These are phyloP conservation scores for Fraxinus cuspidata DNA, from an alignment of 257 asterid genomes.

Conservation along the genomic window DNA sequence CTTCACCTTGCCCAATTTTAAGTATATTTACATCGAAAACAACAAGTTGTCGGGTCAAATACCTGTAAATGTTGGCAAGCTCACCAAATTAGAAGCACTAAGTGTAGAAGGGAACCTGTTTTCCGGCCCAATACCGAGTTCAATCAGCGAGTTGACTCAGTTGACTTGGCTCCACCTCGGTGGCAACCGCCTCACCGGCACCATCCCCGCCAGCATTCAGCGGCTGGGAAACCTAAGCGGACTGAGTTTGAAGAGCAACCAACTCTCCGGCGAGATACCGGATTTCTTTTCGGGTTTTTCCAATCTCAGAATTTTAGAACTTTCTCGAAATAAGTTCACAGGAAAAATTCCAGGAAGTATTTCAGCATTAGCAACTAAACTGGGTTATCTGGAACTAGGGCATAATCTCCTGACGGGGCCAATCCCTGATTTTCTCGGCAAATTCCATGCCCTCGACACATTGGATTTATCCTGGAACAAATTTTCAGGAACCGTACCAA, in stretches of 20 bases:
- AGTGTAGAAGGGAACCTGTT: constrained; percentile 62
- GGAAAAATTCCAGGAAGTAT: constrained; percentile 63
- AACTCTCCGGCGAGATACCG: constrained; percentile 59
- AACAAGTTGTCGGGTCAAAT: constrained; percentile 54
- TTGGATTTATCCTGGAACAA: constrained; percentile 69
- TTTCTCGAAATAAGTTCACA: constrained; percentile 48
- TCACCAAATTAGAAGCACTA: constrained; percentile 28
- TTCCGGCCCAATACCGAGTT: constrained; percentile 56
- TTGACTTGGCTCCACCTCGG: constrained; percentile 52
- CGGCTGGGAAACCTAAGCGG: constrained; percentile 41
- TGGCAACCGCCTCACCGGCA: constrained; percentile 57
- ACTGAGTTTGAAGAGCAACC: constrained; percentile 43
- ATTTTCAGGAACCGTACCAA: constrained; percentile 68
- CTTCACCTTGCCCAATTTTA: constrained; percentile 35
- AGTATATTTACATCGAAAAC: constrained; percentile 51
- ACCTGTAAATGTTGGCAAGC: constrained; percentile 42
- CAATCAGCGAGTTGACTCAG: constrained; percentile 44
- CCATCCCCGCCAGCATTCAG: constrained; percentile 43
- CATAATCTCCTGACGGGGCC: constrained; percentile 58
- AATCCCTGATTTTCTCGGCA: constrained; percentile 71
- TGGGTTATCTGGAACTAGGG: constrained; percentile 55
- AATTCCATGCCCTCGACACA: constrained; percentile 64
- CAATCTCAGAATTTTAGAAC: constrained; percentile 31
- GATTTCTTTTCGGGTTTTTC: constrained; percentile 47
- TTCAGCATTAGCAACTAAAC: constrained; percentile 37